Evolutionary conservation across 176 grass and related monocot species (phyloP), one percentile per base, ranked within the genome.

Genomic region (Thinopyrum elongatum): DNA sequence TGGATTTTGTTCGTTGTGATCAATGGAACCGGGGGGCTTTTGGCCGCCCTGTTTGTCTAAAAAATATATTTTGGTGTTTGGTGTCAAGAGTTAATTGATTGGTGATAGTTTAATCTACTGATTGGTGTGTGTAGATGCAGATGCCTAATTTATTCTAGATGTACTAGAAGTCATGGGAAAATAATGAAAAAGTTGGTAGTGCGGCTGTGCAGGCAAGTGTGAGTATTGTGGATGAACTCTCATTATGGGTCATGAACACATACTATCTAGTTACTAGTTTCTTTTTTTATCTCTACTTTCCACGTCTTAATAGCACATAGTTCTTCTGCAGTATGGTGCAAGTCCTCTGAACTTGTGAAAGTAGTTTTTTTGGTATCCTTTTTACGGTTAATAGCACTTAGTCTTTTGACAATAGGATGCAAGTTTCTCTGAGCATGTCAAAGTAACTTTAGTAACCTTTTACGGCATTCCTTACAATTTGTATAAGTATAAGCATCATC

Each of bases 371-470:
- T 31, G 58, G 82, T 53, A 53, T 79, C 21, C 11, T 74, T 83
- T 79, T 6, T 70, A 27, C 2, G 38, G 70, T 46, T 81, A 46
- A 26, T 75, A 75, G 25, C 72, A 49, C 72, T 75, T 44, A 23
- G 15, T 80, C 33, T 44, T 82, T 87, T 53, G 8, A 77, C 30
- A 69, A 46, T 85, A 64, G 27, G 64, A 13, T 86, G 38, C 63
- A 76, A 47, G 30, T 69, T 90, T 30, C 72, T 90, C 35, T 77
- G 59, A 86, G 70, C 53, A 80, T 81, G 22, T 19, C n/a, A 53
- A 76, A 19, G n/a, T 84, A 76, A 31, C 36, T 31, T 82, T n/a
- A 30, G 58, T 41, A 87, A 65, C 15, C 27, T 79, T 17, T 53
- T 81, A 36, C 0, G n/a, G 61, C 8, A 36, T 57, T 79, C n/a